Evolutionary conservation across 106 monocot species (phyloP), one percentile per base, ranked within the genome.

Genomic region (Alisma plantagoaquatica): DNA sequence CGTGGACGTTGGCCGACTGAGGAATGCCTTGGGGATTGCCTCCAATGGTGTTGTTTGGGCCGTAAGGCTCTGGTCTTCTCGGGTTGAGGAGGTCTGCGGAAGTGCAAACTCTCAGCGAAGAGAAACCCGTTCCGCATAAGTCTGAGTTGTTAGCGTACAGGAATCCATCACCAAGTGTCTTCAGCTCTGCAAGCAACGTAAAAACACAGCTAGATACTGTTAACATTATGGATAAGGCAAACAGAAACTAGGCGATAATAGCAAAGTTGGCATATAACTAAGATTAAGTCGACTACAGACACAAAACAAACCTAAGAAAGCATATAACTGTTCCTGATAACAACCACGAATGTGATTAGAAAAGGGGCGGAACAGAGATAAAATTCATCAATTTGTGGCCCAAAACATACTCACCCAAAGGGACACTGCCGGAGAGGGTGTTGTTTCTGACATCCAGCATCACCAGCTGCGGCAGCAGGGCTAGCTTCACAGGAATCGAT

Each of bases 381-480:
- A n/a, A n/a, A n/a, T n/a, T n/a, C n/a, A n/a, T n/a, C n/a, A n/a
- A n/a, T n/a, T n/a, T 28, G n/a, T n/a, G n/a, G n/a, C n/a, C n/a
- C n/a, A n/a, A n/a, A n/a, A 47, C 14, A 14, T 21, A 16, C 51
- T 72, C 77, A 81, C 86, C 86, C 21, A 68, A 43, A 23, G 86
- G 86, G 16, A 86, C 81, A 71, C 44, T 71, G 70, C 86, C 86
- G 10, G 86, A 81, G 12, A 86, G 74, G 20, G 66, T 71, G 61
- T 86, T 86, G 64, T 77, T 77, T 56, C 74, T 55, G 20, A 86
- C 70, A 51, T 86, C 86, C 6, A 86, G 51, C 2, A 74, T 55
- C 0, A 24, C 27, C 24, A 86, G 57, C 27, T 43, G 54, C 15
- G 81, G 68, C 12, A 77, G 23, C 44, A 58, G 76, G 31, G 80